These are phyloP conservation scores for Candida ortonii DNA, from an alignment of 805 yeast genomes.

Conservation along the genomic window DNA sequence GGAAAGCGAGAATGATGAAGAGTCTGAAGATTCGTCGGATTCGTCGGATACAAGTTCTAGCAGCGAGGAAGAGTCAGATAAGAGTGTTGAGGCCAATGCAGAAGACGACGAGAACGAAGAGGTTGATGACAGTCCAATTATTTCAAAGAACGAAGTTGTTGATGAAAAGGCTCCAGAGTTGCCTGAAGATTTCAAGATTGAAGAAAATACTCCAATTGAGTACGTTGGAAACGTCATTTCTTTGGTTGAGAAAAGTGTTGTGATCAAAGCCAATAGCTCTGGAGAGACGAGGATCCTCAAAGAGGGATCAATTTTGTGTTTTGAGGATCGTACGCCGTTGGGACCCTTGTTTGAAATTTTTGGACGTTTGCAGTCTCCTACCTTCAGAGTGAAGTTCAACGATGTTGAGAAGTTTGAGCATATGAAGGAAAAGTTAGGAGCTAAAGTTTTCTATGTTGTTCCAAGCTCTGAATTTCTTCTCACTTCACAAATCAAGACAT, in stretches of 20 bases:
- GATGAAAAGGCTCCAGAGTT: slow-evolving; percentile 67
- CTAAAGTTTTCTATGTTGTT: slow-evolving; percentile 70
- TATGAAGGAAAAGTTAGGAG: slow-evolving; percentile 49
- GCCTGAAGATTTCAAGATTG: slow-evolving; percentile 63
- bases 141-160: slow-evolving; percentile 70
- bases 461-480: slow-evolving; percentile 75
- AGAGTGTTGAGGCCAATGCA: slow-evolving; percentile 20
- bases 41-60: slow-evolving; percentile 21
- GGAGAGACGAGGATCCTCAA: slow-evolving; percentile 83
- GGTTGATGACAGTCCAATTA: slow-evolving; percentile 59
- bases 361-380: slow-evolving; percentile 81
- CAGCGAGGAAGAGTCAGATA: slow-evolving; percentile 10
- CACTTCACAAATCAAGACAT: slow-evolving; percentile 64
- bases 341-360: slow-evolving; percentile 87
- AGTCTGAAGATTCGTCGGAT: slow-evolving; percentile 17
- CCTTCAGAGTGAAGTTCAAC: slow-evolving; percentile 71
- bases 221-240: slow-evolving; percentile 67
- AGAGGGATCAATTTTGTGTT: slow-evolving; percentile 77
- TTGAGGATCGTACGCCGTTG: slow-evolving; percentile 63
- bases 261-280: slow-evolving; percentile 68
- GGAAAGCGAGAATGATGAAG: slow-evolving; percentile 25
- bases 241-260: slow-evolving; percentile 66
- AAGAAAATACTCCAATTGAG: slow-evolving; percentile 62
- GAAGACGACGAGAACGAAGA: slow-evolving; percentile 37
- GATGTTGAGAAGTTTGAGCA: slow-evolving; percentile 45